These are phyloP conservation scores for Macaranga tanarius DNA, from an alignment of 441 rosid genomes.

Conservation along the genomic window DNA sequence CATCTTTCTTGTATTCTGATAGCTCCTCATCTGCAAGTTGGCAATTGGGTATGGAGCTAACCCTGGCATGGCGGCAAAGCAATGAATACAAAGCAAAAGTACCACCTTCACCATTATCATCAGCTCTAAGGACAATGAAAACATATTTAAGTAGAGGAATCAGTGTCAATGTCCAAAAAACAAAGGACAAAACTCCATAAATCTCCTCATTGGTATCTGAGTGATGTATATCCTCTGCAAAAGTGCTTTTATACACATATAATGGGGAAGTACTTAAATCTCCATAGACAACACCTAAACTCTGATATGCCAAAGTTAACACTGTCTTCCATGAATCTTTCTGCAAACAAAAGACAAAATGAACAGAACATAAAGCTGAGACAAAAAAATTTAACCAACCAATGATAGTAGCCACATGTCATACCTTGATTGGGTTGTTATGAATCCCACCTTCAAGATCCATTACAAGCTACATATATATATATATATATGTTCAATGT, in stretches of 20 bases:
- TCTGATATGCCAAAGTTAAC: slow-evolving; percentile 78
- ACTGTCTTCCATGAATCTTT: slow-evolving; percentile 84
- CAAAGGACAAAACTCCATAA: slow-evolving; percentile 76
- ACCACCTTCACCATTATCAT: slow-evolving; percentile 90
- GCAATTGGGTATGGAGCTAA: slow-evolving; percentile 76
- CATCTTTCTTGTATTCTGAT: slow-evolving; percentile 60
- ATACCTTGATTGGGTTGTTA: slow-evolving; percentile 55
- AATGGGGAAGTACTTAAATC: slow-evolving; percentile 87
- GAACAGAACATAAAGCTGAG: background rate
- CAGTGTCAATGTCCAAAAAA: slow-evolving; percentile 85
- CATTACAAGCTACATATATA: slow-evolving; percentile 38
- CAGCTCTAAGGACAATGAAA: slow-evolving; percentile 79
- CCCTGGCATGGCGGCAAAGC: slow-evolving; percentile 75
- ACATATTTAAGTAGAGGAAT: slow-evolving; percentile 79
- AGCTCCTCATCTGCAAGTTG: slow-evolving; percentile 84
- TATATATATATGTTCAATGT: background rate
- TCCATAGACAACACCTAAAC: slow-evolving; percentile 89
- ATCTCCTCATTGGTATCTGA: slow-evolving; percentile 90
- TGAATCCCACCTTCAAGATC: slow-evolving; percentile 55
- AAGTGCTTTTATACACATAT: slow-evolving; percentile 79
- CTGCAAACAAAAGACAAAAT: slow-evolving; percentile 38
- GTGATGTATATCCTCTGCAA: slow-evolving; percentile 79
- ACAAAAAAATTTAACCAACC: background rate
- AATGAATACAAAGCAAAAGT: slow-evolving; percentile 84
- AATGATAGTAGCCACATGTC: slow-evolving; percentile 20